phyloP scores from a whole-genome alignment of 2,329 filamentous ascomycete genomes.

The Alternaria brassicae region DNA sequence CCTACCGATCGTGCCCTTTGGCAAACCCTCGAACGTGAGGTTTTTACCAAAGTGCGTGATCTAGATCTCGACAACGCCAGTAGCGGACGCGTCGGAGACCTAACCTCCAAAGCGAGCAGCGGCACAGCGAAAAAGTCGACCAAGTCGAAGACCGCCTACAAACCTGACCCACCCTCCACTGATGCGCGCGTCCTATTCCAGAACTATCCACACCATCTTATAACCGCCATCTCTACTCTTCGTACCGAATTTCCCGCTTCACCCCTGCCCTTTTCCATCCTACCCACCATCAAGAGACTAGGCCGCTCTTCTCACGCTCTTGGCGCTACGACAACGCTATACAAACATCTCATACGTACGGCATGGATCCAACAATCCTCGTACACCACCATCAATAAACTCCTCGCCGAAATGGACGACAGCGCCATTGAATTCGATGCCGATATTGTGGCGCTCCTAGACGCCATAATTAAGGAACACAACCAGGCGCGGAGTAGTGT shows the following conservation, averaged over 20 bases:
- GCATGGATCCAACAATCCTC: constrained; percentile 69
- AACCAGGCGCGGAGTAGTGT: constrained; percentile 30
- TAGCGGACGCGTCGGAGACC: constrained; percentile 6
- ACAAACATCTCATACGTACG: constrained; percentile 69
- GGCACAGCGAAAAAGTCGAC: neutral
- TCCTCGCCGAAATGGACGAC: constrained; percentile 71
- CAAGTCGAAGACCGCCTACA: neutral
- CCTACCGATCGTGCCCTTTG: constrained; percentile 70
- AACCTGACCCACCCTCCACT: constrained; percentile 5
- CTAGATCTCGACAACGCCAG: constrained; percentile 58
- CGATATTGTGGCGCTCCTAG: constrained; percentile 53
- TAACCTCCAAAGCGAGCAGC: neutral
- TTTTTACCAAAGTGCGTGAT: constrained; percentile 66
- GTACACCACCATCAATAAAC: constrained; percentile 60
- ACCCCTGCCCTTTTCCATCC: constrained; percentile 64
- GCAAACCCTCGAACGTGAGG: constrained; percentile 69
- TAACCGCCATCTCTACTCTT: constrained; percentile 64
- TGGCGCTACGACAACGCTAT: constrained; percentile 73
- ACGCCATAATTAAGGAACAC: constrained; percentile 43
- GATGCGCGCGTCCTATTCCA: constrained; percentile 67
- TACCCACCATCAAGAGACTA: constrained; percentile 71
- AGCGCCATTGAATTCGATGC: constrained; percentile 66
- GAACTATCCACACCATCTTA: constrained; percentile 69
- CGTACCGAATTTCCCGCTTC: constrained; percentile 68
- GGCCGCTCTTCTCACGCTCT: constrained; percentile 75